These are phyloP conservation scores for Grosmannia penicillata DNA, from an alignment of 2,329 filamentous ascomycete genomes.

Conservation along the genomic window DNA sequence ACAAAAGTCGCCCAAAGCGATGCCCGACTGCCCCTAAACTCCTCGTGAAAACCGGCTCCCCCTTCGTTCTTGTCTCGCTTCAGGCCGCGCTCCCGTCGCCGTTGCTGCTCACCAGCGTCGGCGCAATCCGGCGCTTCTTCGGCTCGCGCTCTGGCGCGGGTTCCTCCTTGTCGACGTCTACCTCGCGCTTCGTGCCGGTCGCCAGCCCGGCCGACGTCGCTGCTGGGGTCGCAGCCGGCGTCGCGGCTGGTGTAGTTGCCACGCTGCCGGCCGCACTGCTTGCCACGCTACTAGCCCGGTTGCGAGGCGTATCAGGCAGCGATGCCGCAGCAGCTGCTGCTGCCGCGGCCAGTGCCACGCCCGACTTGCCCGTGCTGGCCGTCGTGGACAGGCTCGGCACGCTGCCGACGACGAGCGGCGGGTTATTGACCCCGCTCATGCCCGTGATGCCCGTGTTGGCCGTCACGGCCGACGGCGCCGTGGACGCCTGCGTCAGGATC, in stretches of 20 bases:
- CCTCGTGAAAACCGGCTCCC: not conserved
- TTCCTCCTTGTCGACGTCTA: slow-evolving; percentile 39
- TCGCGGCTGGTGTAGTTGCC: slow-evolving; percentile 12
- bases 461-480: slow-evolving; percentile 16
- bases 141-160: slow-evolving; percentile 20
- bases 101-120: slow-evolving; percentile 35
- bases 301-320: slow-evolving; percentile 74
- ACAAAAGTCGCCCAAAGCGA: no score
- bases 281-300: slow-evolving; percentile 38
- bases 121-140: slow-evolving; percentile 58
- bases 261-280: slow-evolving; percentile 29
- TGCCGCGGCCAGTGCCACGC: not conserved
- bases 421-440: slow-evolving; percentile 51
- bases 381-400: slow-evolving; percentile 67
- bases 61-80: not conserved
- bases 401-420: slow-evolving; percentile 61
- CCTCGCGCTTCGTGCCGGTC: slow-evolving; percentile 40
- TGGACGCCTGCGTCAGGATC: slow-evolving; percentile 49
- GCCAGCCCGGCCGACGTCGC: not conserved
- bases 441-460: not conserved
- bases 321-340: slow-evolving; percentile 17
- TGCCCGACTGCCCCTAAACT: no score
- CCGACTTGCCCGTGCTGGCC: slow-evolving; percentile 49
- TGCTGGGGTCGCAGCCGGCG: not conserved
- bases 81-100: not conserved